Conservation (phyloP, 2,329 filamentous ascomycete genomes). For the Dichotomopilus funicola region DNA sequence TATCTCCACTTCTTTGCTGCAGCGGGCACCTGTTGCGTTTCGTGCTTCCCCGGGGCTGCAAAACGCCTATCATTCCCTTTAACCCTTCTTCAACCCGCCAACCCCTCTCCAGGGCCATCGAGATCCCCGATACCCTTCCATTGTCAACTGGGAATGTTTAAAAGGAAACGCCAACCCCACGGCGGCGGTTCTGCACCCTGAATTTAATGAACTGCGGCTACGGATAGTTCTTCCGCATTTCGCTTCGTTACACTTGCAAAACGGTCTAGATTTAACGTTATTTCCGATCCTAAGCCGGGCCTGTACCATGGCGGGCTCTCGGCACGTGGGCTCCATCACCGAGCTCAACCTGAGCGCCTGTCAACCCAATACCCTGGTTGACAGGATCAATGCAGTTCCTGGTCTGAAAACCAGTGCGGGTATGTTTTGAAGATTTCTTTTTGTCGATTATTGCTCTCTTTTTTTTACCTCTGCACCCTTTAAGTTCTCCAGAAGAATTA, state of each 20-base stretch:
- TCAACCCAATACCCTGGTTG: conserved; percentile 43
- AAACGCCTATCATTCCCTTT: background rate
- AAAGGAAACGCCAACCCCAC: conserved; percentile 1
- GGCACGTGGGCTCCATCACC: conserved; percentile 35
- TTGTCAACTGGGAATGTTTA: background rate
- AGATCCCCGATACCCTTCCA: too few species aligned
- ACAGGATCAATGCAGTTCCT: conserved; percentile 51
- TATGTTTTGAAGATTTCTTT: conserved; percentile 32
- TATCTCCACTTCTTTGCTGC: too few species aligned
- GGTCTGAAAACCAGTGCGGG: conserved; percentile 55
- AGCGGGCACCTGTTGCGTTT: background rate
- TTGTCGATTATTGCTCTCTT: background rate
- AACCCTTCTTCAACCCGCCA: background rate
- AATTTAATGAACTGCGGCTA: background rate
- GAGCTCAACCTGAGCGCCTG: conserved; percentile 46
- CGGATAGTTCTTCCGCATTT: background rate
- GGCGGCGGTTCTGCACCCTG: conserved; percentile 5
- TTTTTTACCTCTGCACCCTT: background rate
- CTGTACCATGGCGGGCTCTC: conserved; percentile 27
- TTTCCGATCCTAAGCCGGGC: background rate
- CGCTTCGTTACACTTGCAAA: conserved; percentile 20
- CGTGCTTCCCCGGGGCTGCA: background rate
- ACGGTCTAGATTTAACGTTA: background rate
- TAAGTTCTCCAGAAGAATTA: background rate
- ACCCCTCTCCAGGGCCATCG: background rate